Base-by-base conservation (phyloP, 371 early-diverging fungal species). In the Phascolomyces articulosus region DNA sequence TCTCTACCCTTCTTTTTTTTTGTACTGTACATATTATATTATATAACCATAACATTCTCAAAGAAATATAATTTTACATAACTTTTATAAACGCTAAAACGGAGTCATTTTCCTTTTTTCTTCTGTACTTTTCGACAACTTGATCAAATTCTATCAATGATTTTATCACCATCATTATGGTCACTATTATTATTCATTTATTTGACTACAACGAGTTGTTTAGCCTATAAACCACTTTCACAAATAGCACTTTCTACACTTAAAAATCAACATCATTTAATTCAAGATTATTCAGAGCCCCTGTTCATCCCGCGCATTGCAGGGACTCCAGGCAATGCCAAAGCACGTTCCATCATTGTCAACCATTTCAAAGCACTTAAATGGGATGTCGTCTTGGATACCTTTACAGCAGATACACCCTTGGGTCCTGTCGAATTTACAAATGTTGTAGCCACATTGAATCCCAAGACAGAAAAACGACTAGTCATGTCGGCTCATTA, bases 401-500 rank as follows among this genome's bases (percentile, higher is more conserved):
- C 70, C n/a, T 96, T 96, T 69, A 81, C 70, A 20, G 90, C 83
- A 13, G 59, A 60, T 6, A 96, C 96, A 4, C 95, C 96, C 4
- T 64, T 78, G 55, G 97, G 96, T 8, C 27, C 62, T n/a, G 89
- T 84, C 57, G 57, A 71, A 2, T 96, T 98, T 72, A 85, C 86
- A 55, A 98, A 98, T 76, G 85, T 96, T 40, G 88, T 98, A 63
- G 95, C 87, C 11, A 97, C 96, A 18, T 90, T 93, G 67, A 84
- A 94, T 68, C 88, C 91, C 3, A 67, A 82, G 9, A 93, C 93
- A 0, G 71, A 75, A 47, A 77, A 79, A 59, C 83, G 93, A 3
- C 80, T 98, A 8, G 91, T 96, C 7, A 77, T 98, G 29, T 93
- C 95, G 2, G 98, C 98, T 1, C 98, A 97, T 72, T 97, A 86